These are phyloP conservation scores for Allomyces arbusculus DNA, from an alignment of 192 early-diverging fungal genomes.

Conservation along the genomic window DNA sequence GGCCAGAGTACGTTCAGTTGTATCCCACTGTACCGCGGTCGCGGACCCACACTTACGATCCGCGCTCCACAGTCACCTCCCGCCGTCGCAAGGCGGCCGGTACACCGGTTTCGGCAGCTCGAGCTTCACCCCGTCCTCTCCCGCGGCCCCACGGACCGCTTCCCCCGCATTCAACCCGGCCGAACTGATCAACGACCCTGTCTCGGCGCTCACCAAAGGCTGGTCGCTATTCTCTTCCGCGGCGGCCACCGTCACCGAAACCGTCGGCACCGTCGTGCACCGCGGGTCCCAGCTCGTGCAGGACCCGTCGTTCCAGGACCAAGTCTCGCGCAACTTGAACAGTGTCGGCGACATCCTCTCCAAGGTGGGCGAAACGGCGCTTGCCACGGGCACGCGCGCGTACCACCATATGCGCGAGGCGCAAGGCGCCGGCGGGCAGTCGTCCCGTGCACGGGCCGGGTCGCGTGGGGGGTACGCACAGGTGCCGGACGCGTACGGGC, in stretches of 20 bases:
- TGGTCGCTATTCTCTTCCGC: slow-evolving; percentile 32
- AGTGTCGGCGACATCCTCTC: not conserved
- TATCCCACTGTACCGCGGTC: not conserved
- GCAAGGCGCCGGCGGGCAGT: not conserved
- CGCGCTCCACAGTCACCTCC: slow-evolving; percentile 11
- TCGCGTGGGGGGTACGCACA: not conserved
- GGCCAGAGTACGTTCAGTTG: slow-evolving; percentile 15
- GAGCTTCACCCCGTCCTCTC: slow-evolving; percentile 9
- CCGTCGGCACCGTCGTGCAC: not conserved
- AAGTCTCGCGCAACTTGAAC: not conserved
- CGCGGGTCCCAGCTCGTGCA: not conserved
- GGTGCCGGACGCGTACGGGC: not conserved
- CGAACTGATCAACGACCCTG: slow-evolving; percentile 45
- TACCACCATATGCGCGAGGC: not conserved
- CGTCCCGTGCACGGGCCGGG: not conserved
- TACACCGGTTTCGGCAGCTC: slow-evolving; percentile 50
- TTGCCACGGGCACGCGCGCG: not conserved
- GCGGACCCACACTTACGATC: too few relatives aligned
- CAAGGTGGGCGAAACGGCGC: not conserved
- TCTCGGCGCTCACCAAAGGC: slow-evolving; percentile 41
- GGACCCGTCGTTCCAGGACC: not conserved
- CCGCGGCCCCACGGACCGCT: slow-evolving; percentile 5
- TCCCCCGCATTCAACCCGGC: slow-evolving; percentile 19
- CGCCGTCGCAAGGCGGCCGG: slow-evolving; percentile 57
- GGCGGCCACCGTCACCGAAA: not conserved